These are phyloP conservation scores for Tuber borchii DNA, from an alignment of 495 filamentous ascomycete species.

Conservation along the genomic window DNA sequence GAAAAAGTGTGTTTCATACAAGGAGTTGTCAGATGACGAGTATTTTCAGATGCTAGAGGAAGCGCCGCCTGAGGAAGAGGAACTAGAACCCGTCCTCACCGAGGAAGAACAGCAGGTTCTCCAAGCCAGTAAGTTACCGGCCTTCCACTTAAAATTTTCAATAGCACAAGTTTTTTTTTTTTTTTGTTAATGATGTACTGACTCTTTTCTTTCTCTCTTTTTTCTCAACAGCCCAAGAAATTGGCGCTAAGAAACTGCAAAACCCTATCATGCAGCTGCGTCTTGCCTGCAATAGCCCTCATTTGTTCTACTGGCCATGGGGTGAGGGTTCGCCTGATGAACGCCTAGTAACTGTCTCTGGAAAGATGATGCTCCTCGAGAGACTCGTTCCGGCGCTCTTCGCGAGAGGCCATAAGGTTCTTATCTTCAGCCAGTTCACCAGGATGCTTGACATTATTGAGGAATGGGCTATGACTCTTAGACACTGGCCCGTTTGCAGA, in stretches of 20 bases:
- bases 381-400: constrained; percentile 73
- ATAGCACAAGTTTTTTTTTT: neutral
- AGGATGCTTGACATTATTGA: constrained; percentile 86
- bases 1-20: constrained; percentile 38
- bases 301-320: constrained; percentile 97
- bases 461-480: constrained; percentile 68
- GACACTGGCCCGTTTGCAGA: constrained; percentile 72
- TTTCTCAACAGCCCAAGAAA: constrained; percentile 59
- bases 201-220: neutral
- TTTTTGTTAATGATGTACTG: constrained; percentile 21
- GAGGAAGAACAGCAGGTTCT: constrained; percentile 66
- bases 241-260: constrained; percentile 85
- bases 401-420: constrained; percentile 70
- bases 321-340: constrained; percentile 53
- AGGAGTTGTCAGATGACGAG: constrained; percentile 52
- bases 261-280: constrained; percentile 92
- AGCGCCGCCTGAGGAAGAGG: constrained; percentile 42
- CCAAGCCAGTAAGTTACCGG: constrained; percentile 59
- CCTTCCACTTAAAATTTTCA: neutral
- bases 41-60: constrained; percentile 42
- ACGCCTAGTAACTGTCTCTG: constrained; percentile 72
- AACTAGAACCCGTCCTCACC: constrained; percentile 53
- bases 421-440: constrained; percentile 96
- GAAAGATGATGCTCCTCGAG: constrained; percentile 93
- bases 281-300: constrained; percentile 83